Evolutionary conservation across 768 basidiomycete genomes (phyloP).

Genomic region (Lactarius psammicola): DNA sequence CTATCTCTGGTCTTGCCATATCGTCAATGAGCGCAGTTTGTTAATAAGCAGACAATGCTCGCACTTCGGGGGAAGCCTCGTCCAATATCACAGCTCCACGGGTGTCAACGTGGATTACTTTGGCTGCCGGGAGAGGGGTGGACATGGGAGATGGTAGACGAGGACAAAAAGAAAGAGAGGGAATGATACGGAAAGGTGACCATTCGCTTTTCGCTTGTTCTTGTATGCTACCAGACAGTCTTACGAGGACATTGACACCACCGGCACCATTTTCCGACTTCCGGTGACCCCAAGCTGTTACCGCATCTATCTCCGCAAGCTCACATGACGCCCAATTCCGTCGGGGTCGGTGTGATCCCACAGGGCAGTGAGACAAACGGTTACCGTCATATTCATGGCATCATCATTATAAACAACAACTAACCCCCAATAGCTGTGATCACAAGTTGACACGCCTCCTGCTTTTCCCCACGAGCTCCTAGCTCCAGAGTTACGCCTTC

Average conservation of each 20-base stretch:
- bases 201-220: slow-evolving; percentile 21
- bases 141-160: slow-evolving; percentile 20
- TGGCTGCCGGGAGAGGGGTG: slow-evolving; percentile 71
- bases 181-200: slow-evolving; percentile 14
- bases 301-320: background rate
- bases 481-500: slow-evolving; percentile 93
- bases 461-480: slow-evolving; percentile 86
- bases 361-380: background rate
- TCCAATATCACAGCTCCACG: slow-evolving; percentile 90
- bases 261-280: slow-evolving; percentile 1
- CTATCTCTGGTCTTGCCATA: slow-evolving; percentile 78
- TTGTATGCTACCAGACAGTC: background rate
- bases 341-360: slow-evolving; percentile 18
- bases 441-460: slow-evolving; percentile 82
- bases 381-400: background rate
- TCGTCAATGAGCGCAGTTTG: slow-evolving; percentile 17
- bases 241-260: slow-evolving; percentile 6
- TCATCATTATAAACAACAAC: slow-evolving; percentile 15
- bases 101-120: slow-evolving; percentile 92
- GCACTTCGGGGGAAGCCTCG: slow-evolving; percentile 92
- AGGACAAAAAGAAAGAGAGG: background rate
- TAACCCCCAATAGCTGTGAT: slow-evolving; percentile 84
- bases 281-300: background rate
- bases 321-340: slow-evolving; percentile 19
- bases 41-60: slow-evolving; percentile 31